Percentiles rank a stretch among this genome's conserved stretches.
phyloP scores from a whole-genome alignment of 768 basidiomycete genomes.

The Trametopsis cervina region DNA sequence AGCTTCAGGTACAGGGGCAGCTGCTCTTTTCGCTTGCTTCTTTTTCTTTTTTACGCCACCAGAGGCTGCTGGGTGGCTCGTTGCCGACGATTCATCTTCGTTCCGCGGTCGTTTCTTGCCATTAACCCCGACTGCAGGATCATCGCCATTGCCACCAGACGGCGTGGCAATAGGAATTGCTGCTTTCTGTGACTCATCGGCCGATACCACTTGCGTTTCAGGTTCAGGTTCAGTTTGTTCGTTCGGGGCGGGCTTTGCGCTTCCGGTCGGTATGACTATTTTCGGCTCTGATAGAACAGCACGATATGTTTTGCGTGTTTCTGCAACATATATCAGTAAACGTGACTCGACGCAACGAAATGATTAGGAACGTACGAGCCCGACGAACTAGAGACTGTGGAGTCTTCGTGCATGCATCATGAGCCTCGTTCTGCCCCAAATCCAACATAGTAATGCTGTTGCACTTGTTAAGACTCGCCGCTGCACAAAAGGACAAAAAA shows the following conservation, averaged over 20 bases:
- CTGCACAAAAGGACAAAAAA: background rate
- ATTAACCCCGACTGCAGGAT: no score
- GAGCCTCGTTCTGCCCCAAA: constrained; percentile 60
- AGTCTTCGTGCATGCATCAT: constrained; percentile 49
- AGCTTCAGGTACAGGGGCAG: no score
- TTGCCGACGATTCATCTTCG: no score
- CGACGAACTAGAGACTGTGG: constrained; percentile 66
- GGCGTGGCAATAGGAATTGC: no score
- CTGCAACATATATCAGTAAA: constrained; percentile 28
- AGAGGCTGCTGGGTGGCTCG: no score
- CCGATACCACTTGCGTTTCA: no score
- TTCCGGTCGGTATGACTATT: constrained; percentile 43
- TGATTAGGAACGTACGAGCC: constrained; percentile 47
- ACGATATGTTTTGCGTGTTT: constrained; percentile 76
- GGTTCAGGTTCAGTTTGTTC: background rate
- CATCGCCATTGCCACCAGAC: no score
- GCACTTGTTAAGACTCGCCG: background rate
- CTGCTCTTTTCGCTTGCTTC: no score
- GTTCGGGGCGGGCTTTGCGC: background rate
- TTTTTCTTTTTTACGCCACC: no score
- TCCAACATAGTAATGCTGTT: constrained; percentile 60
- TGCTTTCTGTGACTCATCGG: no score
- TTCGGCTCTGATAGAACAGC: constrained; percentile 73
- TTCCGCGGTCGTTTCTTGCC: no score
- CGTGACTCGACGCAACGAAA: background rate